Evolutionary conservation across 805 yeast genomes (phyloP).

Genomic region (Pichia gijzeniarum): DNA sequence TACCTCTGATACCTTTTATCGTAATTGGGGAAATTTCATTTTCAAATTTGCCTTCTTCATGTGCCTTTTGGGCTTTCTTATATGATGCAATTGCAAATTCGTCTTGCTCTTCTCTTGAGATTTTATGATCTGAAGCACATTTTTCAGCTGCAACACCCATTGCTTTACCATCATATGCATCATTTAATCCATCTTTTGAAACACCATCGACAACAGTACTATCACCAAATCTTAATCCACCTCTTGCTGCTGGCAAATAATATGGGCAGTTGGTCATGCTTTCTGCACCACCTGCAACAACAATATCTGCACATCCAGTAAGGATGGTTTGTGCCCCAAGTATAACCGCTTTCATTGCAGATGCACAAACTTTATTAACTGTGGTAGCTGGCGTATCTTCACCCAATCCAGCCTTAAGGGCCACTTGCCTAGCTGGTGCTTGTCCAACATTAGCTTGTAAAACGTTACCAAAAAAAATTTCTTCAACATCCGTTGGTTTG

Average conservation of each 20-base stretch:
- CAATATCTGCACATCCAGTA: constrained; percentile 86
- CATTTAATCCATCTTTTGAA: constrained; percentile 87
- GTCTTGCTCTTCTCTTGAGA: constrained; percentile 86
- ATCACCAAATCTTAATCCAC: constrained; percentile 89
- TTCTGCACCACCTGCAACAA: constrained; percentile 97
- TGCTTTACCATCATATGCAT: constrained; percentile 79
- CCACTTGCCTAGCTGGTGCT: constrained; percentile 98
- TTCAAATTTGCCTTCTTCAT: constrained; percentile 71
- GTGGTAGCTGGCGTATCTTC: constrained; percentile 80
- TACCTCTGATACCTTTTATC: constrained; percentile 84
- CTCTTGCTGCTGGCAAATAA: constrained; percentile 79
- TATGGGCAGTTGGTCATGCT: constrained; percentile 96
- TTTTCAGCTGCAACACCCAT: constrained; percentile 99
- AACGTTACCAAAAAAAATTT: constrained; percentile 88
- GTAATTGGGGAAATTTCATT: constrained; percentile 82
- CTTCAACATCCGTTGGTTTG: constrained; percentile 74
- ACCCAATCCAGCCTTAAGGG: constrained; percentile 80
- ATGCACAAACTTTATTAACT: constrained; percentile 94
- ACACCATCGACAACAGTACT: constrained; percentile 76
- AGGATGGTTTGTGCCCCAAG: constrained; percentile 85
- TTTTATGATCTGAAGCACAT: constrained; percentile 75
- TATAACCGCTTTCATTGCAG: constrained; percentile 89
- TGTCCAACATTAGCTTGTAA: constrained; percentile 92
- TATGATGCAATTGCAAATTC: constrained; percentile 80
- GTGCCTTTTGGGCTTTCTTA: constrained; percentile 79